Conservation (phyloP, 1,284 basidiomycete species). For the Ustilago xerochloae region DNA sequence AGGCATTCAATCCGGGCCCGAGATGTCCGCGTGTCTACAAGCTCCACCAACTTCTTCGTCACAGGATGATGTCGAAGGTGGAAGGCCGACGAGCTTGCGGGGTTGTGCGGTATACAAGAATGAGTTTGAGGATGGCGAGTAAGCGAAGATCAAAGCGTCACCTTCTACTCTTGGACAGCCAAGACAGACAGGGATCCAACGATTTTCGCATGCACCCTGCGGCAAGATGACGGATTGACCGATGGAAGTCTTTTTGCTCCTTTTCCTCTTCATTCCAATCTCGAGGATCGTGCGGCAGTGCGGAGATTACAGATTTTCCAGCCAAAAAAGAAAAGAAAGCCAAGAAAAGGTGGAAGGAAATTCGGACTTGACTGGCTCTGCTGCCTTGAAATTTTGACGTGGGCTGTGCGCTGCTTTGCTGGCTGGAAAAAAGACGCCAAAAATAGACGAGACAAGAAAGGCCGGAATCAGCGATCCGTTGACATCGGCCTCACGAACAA, state of each 20-base stretch:
- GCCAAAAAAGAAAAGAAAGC: not conserved
- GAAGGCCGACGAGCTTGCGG: no score
- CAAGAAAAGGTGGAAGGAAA: not conserved
- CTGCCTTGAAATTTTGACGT: not conserved
- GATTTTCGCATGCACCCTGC: slow-evolving; percentile 14
- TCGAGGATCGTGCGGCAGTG: not conserved
- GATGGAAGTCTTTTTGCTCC: not conserved
- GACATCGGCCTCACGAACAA: not conserved
- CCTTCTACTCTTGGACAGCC: no score
- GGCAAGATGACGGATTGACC: slow-evolving; percentile 23
- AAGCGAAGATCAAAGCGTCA: no score
- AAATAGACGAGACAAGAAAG: not conserved
- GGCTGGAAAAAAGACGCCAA: no score
- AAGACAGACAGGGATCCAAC: no score
- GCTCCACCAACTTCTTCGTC: no score
- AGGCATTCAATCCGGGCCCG: no score
- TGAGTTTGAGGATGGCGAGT: no score
- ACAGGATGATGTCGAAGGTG: no score
- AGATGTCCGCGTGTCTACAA: no score
- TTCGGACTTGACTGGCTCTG: not conserved
- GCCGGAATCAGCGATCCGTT: slow-evolving; percentile 1
- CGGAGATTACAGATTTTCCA: not conserved
- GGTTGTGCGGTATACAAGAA: no score
- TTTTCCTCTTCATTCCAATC: slow-evolving; percentile 1
- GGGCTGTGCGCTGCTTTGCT: no score